Conservation (phyloP, 345 rosid species). For the Melaleuca alternifolia region DNA sequence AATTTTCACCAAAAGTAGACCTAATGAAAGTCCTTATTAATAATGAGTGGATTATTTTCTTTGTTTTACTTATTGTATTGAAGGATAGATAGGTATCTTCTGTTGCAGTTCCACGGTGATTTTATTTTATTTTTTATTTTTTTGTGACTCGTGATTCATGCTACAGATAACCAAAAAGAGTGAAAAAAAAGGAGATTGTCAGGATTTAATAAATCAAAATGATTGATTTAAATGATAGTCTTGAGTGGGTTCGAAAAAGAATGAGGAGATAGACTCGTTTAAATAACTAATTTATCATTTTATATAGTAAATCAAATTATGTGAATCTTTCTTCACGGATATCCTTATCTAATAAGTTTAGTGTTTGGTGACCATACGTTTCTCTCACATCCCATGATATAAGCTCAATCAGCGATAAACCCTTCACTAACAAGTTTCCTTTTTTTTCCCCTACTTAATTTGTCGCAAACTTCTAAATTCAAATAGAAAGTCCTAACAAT, state of each 20-base stretch:
- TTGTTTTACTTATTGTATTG: too few species aligned
- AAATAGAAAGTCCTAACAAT: background rate
- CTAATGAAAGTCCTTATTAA: background rate
- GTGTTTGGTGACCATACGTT: fast-evolving
- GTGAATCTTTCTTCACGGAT: background rate
- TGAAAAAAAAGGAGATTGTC: too few species aligned
- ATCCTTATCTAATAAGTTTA: background rate
- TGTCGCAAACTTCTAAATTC: background rate
- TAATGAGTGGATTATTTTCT: too few species aligned
- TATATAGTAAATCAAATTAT: background rate
- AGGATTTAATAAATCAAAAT: background rate
- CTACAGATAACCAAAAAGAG: background rate
- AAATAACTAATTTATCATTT: background rate
- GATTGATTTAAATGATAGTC: background rate
- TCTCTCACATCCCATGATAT: background rate
- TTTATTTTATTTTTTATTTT: too few species aligned
- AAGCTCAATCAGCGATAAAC: background rate
- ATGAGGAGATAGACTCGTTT: background rate
- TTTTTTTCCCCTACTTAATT: background rate
- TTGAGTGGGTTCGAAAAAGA: background rate
- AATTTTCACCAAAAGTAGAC: background rate
- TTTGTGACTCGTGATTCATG: background rate
- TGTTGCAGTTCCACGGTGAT: too few species aligned
- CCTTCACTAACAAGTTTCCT: fast-evolving
- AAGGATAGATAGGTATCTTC: too few species aligned